Conservation (phyloP, 805 yeast species). For the Metschnikowia dekortorum region DNA sequence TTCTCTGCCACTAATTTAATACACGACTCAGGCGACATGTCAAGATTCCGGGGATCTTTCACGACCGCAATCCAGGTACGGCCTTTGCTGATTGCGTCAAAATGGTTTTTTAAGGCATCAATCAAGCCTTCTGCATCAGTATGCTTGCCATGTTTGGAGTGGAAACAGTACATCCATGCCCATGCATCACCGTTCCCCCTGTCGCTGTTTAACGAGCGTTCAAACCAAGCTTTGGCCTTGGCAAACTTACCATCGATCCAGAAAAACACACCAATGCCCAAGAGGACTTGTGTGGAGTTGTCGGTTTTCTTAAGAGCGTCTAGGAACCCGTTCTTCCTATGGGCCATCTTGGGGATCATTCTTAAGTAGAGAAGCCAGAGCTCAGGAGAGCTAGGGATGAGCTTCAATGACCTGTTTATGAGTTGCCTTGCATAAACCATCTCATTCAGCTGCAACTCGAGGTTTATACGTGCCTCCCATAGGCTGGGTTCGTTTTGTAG, state of each 20-base stretch:
- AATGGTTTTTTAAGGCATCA: background rate
- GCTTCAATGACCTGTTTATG: slow-evolving; percentile 54
- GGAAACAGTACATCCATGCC: slow-evolving; percentile 50
- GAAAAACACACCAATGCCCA: slow-evolving; percentile 63
- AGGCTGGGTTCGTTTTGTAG: slow-evolving; percentile 50
- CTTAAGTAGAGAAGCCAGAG: slow-evolving; percentile 65
- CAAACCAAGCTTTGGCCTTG: slow-evolving; percentile 71
- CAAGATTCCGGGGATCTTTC: slow-evolving; percentile 48
- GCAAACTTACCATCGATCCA: slow-evolving; percentile 59
- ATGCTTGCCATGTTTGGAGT: slow-evolving; percentile 7
- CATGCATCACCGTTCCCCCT: slow-evolving; percentile 70
- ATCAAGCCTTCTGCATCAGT: slow-evolving; percentile 4
- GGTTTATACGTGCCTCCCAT: slow-evolving; percentile 52
- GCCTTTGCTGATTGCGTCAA: slow-evolving; percentile 52
- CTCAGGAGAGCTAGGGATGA: slow-evolving; percentile 52
- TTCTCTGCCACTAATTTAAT: slow-evolving; percentile 28
- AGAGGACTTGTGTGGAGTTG: slow-evolving; percentile 54
- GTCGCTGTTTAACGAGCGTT: slow-evolving; percentile 56
- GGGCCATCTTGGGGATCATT: slow-evolving; percentile 42
- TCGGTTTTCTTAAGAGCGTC: slow-evolving; percentile 69
- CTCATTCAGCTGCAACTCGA: slow-evolving; percentile 54
- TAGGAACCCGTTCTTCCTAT: slow-evolving; percentile 53
- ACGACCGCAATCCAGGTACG: slow-evolving; percentile 49
- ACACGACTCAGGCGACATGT: slow-evolving; percentile 36
- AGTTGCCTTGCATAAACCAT: slow-evolving; percentile 48